Evolutionary conservation across 1,139 yeast species (phyloP), one percentile per base, ranked within the genome.

Genomic region (Pichia sp.): DNA sequence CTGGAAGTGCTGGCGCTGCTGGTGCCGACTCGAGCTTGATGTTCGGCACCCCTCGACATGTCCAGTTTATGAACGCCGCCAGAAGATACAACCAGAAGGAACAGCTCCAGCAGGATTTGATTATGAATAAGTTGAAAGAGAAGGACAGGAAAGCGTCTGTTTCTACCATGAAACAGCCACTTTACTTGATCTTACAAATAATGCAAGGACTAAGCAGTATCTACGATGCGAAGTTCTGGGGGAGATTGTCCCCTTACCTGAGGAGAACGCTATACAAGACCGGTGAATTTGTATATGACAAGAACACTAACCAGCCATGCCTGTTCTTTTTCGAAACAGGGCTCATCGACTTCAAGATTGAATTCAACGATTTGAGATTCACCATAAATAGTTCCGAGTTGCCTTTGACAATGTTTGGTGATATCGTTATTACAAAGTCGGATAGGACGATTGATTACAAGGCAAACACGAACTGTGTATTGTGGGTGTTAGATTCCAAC

Each of bases 341-440:
- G 0, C 74, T 88, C 41, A 74, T 93, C 43, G 78, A 85, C 42
- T 82, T 88, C 68, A 75, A 70, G 62, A 80, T 75, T 49, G 75
- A 69, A 12, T 62, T 68, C 60, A 57, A 60, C 74, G 77, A 59
- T 76, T 76, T 59, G 78, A 80, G 78, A 44, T 75, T 91, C 37
- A 79, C 78, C 53, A 93, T 93, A 56, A 84, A 89, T 18, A 80
- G 91, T 53, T 59, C 62, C 31, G 67, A 64, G 39, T 76, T 93
- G 34, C 95, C 96, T n/a, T 82, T 90, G 58, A 90, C 97, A 0
- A 84, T 95, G 4, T 87, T 90, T 68, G 99, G 99, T 2, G 90
- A 85, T 65, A 69, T 85, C 46, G 69, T 68, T 30, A 54, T 58
- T 13, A 65, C 70, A 1, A 69, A 69, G 47, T 71, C 70, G 52